A percentile compares a stretch with the other conserved stretches of the same genome.
Evolutionary conservation across 805 yeast species (phyloP).

Genomic region (Candida golubevii): DNA sequence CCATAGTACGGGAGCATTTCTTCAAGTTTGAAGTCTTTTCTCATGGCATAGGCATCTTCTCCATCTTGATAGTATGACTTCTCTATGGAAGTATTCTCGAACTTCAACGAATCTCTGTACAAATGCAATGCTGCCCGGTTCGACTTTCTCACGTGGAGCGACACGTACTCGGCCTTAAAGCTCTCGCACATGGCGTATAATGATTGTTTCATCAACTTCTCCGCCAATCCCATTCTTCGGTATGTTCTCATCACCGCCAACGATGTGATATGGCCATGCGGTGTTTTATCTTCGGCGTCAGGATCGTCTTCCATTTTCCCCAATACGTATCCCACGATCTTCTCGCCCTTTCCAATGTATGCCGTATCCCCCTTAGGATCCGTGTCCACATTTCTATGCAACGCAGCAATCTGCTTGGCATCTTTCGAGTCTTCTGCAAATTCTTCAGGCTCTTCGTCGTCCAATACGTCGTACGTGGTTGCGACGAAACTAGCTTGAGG

Average conservation of each 20-base stretch:
- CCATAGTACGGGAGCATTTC: constrained; percentile 57
- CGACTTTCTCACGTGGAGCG: constrained; percentile 89
- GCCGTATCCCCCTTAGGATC: constrained; percentile 60
- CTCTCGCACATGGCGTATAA: constrained; percentile 76
- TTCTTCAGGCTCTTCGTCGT: constrained; percentile 16
- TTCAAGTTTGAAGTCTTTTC: constrained; percentile 57
- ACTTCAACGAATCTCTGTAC: constrained; percentile 78
- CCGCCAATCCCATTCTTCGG: constrained; percentile 93
- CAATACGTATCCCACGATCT: constrained; percentile 91
- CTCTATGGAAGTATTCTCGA: constrained; percentile 79
- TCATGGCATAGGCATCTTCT: constrained; percentile 97
- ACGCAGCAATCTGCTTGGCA: not conserved
- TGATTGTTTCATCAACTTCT: constrained; percentile 81
- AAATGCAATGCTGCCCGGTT: constrained; percentile 92
- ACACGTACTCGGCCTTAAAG: constrained; percentile 76
- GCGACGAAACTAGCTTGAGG: constrained; percentile 98
- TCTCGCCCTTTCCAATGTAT: constrained; percentile 63
- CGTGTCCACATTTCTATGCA: constrained; percentile 18
- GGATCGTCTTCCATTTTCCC: constrained; percentile 98
- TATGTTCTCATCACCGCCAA: constrained; percentile 93
- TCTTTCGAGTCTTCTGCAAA: constrained; percentile 8
- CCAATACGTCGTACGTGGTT: constrained; percentile 55
- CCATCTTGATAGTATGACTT: constrained; percentile 93
- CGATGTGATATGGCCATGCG: constrained; percentile 92
- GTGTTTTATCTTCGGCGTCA: constrained; percentile 63